Percentiles rank a stretch among this genome's conserved stretches.
phyloP scores from a whole-genome alignment of 176 grass and related monocot species.

The Oryza australiensis region DNA sequence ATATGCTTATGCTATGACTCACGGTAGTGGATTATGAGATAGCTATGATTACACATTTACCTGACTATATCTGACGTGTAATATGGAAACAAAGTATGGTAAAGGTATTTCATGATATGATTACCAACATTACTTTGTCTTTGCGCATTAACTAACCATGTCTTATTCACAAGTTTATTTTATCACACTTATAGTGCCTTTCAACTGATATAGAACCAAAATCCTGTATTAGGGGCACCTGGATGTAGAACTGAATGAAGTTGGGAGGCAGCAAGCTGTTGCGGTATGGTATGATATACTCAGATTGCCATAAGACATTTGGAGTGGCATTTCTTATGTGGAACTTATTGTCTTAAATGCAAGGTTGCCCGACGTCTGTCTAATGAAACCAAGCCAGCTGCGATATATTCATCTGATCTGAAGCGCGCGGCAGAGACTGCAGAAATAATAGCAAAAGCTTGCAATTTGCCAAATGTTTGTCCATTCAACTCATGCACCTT shows the following conservation, averaged over 20 bases:
- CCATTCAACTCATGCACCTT: not conserved
- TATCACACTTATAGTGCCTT: not conserved
- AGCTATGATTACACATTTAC: not conserved
- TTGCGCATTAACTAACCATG: not conserved
- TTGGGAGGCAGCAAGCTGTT: constrained; percentile 73
- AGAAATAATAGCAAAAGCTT: constrained; percentile 62
- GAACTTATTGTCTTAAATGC: constrained; percentile 19
- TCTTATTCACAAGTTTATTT: not conserved
- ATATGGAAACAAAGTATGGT: not conserved
- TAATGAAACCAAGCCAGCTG: constrained; percentile 63
- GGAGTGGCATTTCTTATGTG: constrained; percentile 42
- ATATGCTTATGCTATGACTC: not conserved
- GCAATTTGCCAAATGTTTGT: constrained; percentile 69
- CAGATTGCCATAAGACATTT: not conserved
- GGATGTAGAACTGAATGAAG: constrained; percentile 84
- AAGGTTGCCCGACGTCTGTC: constrained; percentile 72
- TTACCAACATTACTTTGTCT: not conserved
- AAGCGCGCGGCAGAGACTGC: constrained; percentile 87
- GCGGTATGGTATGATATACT: constrained; percentile 55
- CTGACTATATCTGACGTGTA: constrained; percentile 9
- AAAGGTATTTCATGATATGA: not conserved
- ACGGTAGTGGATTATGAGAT: not conserved
- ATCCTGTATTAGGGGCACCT: constrained; percentile 58
- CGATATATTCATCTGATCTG: constrained; percentile 90
- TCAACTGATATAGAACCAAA: constrained; percentile 11